Conservation (phyloP, 768 basidiomycete species). For the Chalciporus pseudorubinellus region DNA sequence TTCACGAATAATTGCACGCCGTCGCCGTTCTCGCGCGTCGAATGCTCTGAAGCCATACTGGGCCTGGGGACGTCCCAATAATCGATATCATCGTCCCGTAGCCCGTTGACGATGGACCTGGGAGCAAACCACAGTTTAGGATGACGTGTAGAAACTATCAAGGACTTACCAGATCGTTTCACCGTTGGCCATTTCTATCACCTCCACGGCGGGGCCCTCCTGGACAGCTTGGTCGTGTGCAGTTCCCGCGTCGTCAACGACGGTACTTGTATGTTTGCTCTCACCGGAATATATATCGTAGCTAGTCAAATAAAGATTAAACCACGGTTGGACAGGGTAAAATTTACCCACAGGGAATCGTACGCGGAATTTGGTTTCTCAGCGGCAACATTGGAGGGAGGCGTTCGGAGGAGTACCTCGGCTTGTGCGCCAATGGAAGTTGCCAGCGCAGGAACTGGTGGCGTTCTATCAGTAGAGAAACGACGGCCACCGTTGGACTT, state of each 20-base stretch:
- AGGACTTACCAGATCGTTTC: constrained; percentile 76
- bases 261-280: constrained; percentile 36
- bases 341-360: constrained; percentile 68
- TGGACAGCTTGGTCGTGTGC: constrained; percentile 27
- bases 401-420: constrained; percentile 40
- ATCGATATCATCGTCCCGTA: constrained; percentile 75
- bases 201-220: constrained; percentile 66
- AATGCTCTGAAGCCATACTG: constrained; percentile 77
- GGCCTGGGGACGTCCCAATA: constrained; percentile 63
- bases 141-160: neutral
- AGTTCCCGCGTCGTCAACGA: constrained; percentile 35
- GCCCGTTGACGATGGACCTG: constrained; percentile 79
- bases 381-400: constrained; percentile 39
- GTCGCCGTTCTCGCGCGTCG: constrained; percentile 43
- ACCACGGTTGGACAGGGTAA: constrained; percentile 12
- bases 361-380: constrained; percentile 72
- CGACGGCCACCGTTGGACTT: constrained; percentile 50
- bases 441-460: constrained; percentile 68
- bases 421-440: constrained; percentile 44
- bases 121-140: neutral
- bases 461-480: constrained; percentile 65
- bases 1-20: constrained; percentile 73
- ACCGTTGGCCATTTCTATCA: constrained; percentile 83
- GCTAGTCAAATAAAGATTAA: constrained; percentile 39
- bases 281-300: constrained; percentile 81